Conservation (phyloP, 2,329 filamentous ascomycete species). For the Trichoderma gracile region DNA sequence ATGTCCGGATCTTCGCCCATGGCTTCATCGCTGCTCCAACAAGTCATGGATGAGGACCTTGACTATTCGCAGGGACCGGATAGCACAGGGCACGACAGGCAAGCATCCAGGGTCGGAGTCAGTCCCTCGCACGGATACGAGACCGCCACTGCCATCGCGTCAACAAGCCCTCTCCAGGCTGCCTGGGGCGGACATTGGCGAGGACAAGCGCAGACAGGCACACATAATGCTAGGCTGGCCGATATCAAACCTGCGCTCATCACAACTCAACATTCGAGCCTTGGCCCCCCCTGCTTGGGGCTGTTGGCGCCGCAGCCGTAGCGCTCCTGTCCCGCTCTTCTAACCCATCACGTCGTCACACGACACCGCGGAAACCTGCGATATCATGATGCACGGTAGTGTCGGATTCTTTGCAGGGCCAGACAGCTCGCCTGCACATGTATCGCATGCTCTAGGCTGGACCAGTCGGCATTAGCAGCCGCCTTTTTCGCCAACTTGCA, state of each 20-base stretch:
- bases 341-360: slow-evolving; percentile 26
- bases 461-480: background rate
- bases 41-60: too few species aligned
- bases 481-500: background rate
- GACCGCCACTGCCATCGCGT: slow-evolving; percentile 1
- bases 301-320: slow-evolving; percentile 24
- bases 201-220: background rate
- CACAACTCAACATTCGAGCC: slow-evolving; percentile 19
- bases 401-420: slow-evolving; percentile 1
- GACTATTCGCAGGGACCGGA: background rate
- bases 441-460: slow-evolving; percentile 4
- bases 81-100: background rate
- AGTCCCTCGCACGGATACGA: slow-evolving; percentile 18
- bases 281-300: slow-evolving; percentile 16
- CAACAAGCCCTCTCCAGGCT: background rate
- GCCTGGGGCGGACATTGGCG: background rate
- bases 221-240: background rate
- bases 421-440: slow-evolving; percentile 5
- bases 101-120: background rate
- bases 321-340: slow-evolving; percentile 26
- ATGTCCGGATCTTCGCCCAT: too few species aligned
- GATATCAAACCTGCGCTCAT: slow-evolving; percentile 21
- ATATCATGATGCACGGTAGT: slow-evolving; percentile 18
- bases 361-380: slow-evolving; percentile 18
- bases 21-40: too few species aligned